These are phyloP conservation scores for Thielaviopsis euricoi DNA, from an alignment of 2,329 filamentous ascomycete species.

Conservation along the genomic window DNA sequence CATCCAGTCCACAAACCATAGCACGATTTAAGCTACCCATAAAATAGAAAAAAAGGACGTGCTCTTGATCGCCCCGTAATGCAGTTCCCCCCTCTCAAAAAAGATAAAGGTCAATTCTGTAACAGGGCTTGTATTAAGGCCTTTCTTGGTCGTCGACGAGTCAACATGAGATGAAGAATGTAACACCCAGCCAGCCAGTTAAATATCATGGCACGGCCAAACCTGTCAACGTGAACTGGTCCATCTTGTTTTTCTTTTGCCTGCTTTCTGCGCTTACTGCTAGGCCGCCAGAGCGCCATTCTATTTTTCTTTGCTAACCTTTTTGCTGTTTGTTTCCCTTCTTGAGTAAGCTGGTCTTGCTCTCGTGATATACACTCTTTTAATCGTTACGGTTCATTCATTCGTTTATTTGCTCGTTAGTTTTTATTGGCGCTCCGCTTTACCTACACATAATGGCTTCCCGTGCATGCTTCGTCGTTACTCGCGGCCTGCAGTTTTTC, in stretches of 20 bases:
- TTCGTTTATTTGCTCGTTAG: constrained; percentile 11
- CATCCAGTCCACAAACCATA: not conserved
- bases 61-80: too few relatives aligned
- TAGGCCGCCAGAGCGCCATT: not conserved
- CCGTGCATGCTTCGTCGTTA: not conserved
- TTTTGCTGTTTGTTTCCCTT: not conserved
- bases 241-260: not conserved
- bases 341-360: not conserved
- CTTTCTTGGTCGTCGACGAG: too few relatives aligned
- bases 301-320: not conserved
- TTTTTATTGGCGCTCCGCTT: not conserved
- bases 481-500: constrained; percentile 29
- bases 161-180: too few relatives aligned
- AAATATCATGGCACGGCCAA: too few relatives aligned
- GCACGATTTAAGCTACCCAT: too few relatives aligned
- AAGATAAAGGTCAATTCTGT: too few relatives aligned
- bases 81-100: too few relatives aligned
- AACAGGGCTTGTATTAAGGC: too few relatives aligned
- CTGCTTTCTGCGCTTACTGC: not conserved
- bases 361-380: not conserved
- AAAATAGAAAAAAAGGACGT: too few relatives aligned
- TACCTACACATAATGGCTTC: not conserved
- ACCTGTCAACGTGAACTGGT: too few relatives aligned
- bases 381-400: constrained; percentile 6
- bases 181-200: too few relatives aligned